A percentile compares a stretch with the other conserved stretches of the same genome.
Conservation (phyloP, 495 filamentous ascomycete genomes). For the Thermochaetoides thermophila region DNA sequence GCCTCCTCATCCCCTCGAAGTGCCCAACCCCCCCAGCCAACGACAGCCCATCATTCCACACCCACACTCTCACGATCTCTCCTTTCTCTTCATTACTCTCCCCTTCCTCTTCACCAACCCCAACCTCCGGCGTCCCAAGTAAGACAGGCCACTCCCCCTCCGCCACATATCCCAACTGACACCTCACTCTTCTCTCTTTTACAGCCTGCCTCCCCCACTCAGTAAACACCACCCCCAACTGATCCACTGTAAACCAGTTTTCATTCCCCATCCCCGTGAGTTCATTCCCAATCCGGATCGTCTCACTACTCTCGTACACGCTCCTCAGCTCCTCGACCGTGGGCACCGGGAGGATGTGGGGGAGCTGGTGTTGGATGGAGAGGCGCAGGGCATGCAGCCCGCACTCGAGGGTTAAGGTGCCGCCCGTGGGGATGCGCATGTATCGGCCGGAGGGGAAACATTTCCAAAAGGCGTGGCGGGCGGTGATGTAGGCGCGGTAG, state of each 20-base stretch:
- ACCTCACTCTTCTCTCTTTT: constrained; percentile 1
- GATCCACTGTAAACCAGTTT: constrained; percentile 7
- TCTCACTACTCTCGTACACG: background rate
- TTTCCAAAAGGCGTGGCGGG: constrained; percentile 11
- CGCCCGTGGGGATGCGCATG: constrained; percentile 7
- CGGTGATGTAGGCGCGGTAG: constrained; percentile 7
- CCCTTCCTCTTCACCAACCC: constrained; percentile 6
- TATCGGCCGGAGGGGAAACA: constrained; percentile 7
- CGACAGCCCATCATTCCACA: constrained; percentile 12
- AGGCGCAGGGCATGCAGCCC: constrained; percentile 8
- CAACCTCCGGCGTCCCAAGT: constrained; percentile 9
- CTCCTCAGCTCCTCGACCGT: constrained; percentile 3
- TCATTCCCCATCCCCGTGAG: background rate
- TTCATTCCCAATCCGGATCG: background rate
- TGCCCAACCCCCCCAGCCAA: constrained; percentile 10
- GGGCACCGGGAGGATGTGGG: background rate
- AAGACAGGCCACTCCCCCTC: constrained; percentile 10
- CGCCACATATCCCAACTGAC: constrained; percentile 10
- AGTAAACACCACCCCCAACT: constrained; percentile 7
- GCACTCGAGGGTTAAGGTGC: constrained; percentile 10
- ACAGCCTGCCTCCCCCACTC: constrained; percentile 5
- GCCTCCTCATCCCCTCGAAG: constrained; percentile 10
- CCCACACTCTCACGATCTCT: constrained; percentile 13
- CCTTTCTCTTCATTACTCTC: constrained; percentile 6
- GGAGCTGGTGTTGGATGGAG: constrained; percentile 3